A percentile compares a stretch with the other conserved stretches of the same genome.
phyloP scores from a whole-genome alignment of 495 filamentous ascomycete genomes.

The Tuber borchii region DNA sequence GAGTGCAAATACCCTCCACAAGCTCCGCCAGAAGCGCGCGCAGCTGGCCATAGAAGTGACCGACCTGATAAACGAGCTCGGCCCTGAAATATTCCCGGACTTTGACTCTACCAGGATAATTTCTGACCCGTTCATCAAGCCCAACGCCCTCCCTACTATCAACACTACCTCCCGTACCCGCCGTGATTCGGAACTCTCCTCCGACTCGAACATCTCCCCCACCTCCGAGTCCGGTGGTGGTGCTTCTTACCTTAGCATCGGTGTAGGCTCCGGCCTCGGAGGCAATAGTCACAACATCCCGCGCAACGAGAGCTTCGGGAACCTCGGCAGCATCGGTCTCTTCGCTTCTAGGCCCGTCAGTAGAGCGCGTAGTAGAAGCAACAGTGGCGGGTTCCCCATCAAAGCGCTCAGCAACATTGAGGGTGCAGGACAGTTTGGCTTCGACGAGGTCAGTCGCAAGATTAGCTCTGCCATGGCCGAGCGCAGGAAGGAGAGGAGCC shows the following conservation, averaged over 20 bases:
- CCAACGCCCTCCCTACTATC: constrained; percentile 21
- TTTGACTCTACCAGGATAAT: constrained; percentile 81
- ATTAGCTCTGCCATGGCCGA: constrained; percentile 86
- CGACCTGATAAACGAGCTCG: constrained; percentile 85
- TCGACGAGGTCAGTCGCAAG: constrained; percentile 76
- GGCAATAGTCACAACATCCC: constrained; percentile 50
- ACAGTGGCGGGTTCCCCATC: constrained; percentile 62
- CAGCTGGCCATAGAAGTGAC: constrained; percentile 76
- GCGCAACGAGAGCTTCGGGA: constrained; percentile 84
- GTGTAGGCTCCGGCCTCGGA: constrained; percentile 1
- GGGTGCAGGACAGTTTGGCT: constrained; percentile 50
- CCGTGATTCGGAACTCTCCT: constrained; percentile 29
- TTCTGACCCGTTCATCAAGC: constrained; percentile 46
- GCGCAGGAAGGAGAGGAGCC: constrained; percentile 63
- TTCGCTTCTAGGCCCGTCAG: constrained; percentile 79
- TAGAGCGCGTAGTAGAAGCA: constrained; percentile 63
- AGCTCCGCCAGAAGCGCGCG: constrained; percentile 65
- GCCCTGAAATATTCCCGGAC: constrained; percentile 94
- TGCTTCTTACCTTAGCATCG: not conserved
- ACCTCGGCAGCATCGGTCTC: constrained; percentile 75
- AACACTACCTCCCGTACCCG: constrained; percentile 18
- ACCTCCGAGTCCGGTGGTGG: constrained; percentile 14
- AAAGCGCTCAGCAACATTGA: constrained; percentile 68
- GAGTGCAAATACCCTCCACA: constrained; percentile 73
- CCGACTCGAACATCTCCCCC: constrained; percentile 24